These are phyloP conservation scores for Diaporthe ampelina DNA, from an alignment of 2,329 filamentous ascomycete species.

Conservation along the genomic window DNA sequence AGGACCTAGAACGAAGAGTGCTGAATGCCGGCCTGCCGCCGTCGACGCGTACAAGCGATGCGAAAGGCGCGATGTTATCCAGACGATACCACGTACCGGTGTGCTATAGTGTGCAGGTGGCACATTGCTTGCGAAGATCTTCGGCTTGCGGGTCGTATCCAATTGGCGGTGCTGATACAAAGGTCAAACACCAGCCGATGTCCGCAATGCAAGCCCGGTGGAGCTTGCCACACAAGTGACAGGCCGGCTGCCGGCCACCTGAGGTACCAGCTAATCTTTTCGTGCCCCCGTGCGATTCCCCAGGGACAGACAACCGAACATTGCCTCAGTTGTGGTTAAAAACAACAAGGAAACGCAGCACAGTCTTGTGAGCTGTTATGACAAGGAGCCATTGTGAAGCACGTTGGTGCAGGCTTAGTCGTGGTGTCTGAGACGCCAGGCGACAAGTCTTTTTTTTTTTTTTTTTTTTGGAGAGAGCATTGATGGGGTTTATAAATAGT, in stretches of 20 bases:
- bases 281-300: neutral
- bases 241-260: neutral
- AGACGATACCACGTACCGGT: constrained; percentile 4
- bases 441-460: neutral
- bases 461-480: neutral
- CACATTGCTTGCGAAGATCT: constrained; percentile 37
- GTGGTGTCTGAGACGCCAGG: constrained; percentile 3
- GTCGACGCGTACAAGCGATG: constrained; percentile 19
- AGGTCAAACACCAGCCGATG: constrained; percentile 38
- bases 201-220: constrained; percentile 37
- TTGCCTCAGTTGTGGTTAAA: neutral
- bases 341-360: neutral
- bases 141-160: constrained; percentile 22
- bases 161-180: constrained; percentile 37
- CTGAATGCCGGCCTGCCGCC: neutral
- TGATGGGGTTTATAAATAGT: constrained; percentile 27
- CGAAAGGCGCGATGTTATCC: neutral
- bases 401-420: neutral
- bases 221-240: constrained; percentile 20
- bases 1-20: neutral
- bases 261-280: constrained; percentile 4
- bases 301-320: neutral
- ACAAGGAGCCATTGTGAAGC: neutral
- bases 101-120: constrained; percentile 14
- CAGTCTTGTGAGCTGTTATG: neutral